Evolutionary conservation across 1,284 basidiomycete species (phyloP), one percentile per base, ranked within the genome.

Genomic region (Moniliella sp.): DNA sequence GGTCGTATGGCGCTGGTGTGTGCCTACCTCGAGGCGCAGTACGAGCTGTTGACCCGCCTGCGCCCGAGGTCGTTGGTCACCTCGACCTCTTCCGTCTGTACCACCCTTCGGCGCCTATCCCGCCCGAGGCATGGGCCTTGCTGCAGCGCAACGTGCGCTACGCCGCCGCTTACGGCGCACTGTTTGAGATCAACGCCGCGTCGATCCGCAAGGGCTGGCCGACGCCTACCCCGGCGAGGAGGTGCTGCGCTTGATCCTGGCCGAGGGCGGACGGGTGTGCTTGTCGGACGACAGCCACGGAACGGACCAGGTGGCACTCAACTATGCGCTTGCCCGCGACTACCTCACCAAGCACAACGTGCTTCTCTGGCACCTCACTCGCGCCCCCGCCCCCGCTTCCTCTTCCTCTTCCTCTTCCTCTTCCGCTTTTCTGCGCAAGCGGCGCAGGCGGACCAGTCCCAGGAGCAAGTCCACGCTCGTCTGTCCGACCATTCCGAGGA

Each of bases 231-330:
- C 88, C 0, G 78, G 69, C 2, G 57, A 62, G 32, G 81, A 88
- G 37, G 68, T 91, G 8, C 62, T 81, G 7, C 50, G 74, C 78
- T 57, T 78, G 11, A 79, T 94, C 37, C 47, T 72, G 9, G 50
- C 65, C 12, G 57, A 67, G 21, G 69, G 69, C 4, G 88, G 88
- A 0, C 69, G 73, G 14, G 69, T 94, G 37, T 73, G 77, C 13
- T 67, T 94, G 12, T 94, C 86, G 2, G 88, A 97, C 59, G 88
- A 97, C 61, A 88, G 84, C 35, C 88, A 97, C 52, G 83, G 83
- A 0, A 76, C 81, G 1, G 69, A 74, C 23, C 74, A 75, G 11
- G 83, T 97, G 27, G 88, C 81, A 0, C 65, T 84, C 33, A 84
- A 93, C 61, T 97, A 91, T 50, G 46, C 64, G 33, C 67, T 69